Base-by-base conservation (phyloP, 805 yeast genomes). In the Blastobotrys robertii region DNA sequence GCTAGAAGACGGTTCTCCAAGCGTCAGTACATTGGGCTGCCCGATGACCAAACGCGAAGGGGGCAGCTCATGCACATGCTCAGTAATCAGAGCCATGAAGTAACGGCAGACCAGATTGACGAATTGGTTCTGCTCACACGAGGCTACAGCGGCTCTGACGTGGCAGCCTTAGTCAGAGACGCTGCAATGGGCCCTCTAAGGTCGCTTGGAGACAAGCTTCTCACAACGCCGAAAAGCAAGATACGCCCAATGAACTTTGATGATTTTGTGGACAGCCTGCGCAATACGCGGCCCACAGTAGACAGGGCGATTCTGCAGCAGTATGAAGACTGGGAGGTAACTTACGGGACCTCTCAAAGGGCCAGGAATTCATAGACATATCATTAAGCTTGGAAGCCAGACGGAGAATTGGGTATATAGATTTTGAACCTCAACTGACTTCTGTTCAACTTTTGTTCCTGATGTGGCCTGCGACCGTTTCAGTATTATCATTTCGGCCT, bases 161-260 rank as follows among this genome's bases (percentile, higher is more conserved):
- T 90, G 34, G 86, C 97, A 0, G 88, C 95, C 1, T 63, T 90
- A 47, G 95, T 97, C 1, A 92, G 88, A 62, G 97, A 90, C 60
- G 94, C 96, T 2, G 97, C 98, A 1, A 88, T 90, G 97, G 96
- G 96, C 1, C 97, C 98, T 1, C 67, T 92, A 32, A 71, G 98
- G 49, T 81, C 86, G 35, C 66, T 90, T 16, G 97, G 97, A 2
- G 97, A 90, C 45, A 78, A 81, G 37, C 71, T 90, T 43, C 68
- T 90, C 49, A 65, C 69, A 34, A 73, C 77, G 0, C 70, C 84
- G 1, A 78, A 85, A 30, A 84, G 81, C 43, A 77, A 77, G 46
- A 87, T 90, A 43, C 68, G 97, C 42, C 81, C 95, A 0, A 76
- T 92, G 40, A 68, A 70, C 15, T 63, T 86, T 39, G 66, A 65